Evolutionary conservation across 768 basidiomycete genomes (phyloP), one percentile per base, ranked within the genome.

Genomic region (Amanita phalloides): DNA sequence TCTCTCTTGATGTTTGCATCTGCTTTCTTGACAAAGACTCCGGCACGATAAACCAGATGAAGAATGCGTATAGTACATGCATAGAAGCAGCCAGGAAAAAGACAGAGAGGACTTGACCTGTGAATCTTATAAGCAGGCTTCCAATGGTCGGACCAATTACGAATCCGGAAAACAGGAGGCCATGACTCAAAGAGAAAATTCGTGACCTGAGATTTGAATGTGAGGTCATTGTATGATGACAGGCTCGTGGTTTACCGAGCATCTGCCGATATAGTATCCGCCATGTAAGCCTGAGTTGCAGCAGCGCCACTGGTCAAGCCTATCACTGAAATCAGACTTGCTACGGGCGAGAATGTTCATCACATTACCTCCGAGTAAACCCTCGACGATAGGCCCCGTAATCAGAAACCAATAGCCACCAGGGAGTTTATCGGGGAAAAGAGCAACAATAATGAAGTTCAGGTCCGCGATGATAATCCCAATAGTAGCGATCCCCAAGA

Each of bases 351-450:
- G 30, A 48, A 25, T 11, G 9, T 20, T 10, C n/a, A 20, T 60
- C 55, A 55, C 58, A 74, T 60, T 55, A 81, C 91, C 85, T 49
- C 91, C 92, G 11, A 87, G 64, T 14, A 72, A 54, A 9, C 91
- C 90, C 55, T 89, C 85, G 1, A 87, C 54, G 5, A 79, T 53
- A 8, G 84, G 78, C 1, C 83, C 82, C 17, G 85, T 53, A 10
- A 90, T 54, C 23, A 90, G 68, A 61, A 89, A 84, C 76, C 86
- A 85, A 63, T 92, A 93, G 5, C 87, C 86, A 1, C 86, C 88
- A 1, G 90, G 91, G 3, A 90, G 68, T 5, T 65, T 58, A 48
- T 78, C 68, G 35, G 78, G 76, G 60, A 74, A 84, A 26, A 67
- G 68, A 17, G 79, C 70, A 4, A 88, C 84, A 38, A 84, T 58